Percentiles rank a stretch among this genome's conserved stretches.
These are phyloP conservation scores for Vicia sativa DNA, from an alignment of 306 rosid genomes.

Conservation along the genomic window DNA sequence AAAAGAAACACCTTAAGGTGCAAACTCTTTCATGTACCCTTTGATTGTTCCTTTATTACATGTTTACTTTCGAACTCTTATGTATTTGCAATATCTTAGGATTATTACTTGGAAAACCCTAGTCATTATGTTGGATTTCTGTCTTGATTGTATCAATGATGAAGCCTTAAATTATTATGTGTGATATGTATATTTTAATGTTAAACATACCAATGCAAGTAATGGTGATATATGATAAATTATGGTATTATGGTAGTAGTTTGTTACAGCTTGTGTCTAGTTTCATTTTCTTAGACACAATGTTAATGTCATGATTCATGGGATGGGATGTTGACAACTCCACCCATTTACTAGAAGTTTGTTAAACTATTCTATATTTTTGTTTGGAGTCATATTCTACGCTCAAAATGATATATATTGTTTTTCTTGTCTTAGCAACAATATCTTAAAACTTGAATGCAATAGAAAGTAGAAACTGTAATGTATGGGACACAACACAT, in stretches of 20 bases:
- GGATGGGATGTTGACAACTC: background rate
- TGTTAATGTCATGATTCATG: background rate
- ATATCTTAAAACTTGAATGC: background rate
- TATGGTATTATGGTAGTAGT: background rate
- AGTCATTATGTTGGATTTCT: constrained; percentile 12
- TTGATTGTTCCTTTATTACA: constrained; percentile 26
- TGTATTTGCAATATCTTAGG: constrained; percentile 33
- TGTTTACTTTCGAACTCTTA: constrained; percentile 28
- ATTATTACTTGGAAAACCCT: constrained; percentile 11
- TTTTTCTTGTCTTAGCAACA: background rate
- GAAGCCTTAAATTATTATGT: constrained; percentile 5
- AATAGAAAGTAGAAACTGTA: background rate
- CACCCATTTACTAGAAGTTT: background rate
- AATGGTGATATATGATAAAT: background rate
- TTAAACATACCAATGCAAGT: background rate
- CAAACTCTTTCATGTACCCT: constrained; percentile 34
- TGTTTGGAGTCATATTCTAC: background rate
- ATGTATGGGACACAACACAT: background rate
- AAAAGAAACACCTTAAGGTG: constrained; percentile 32
- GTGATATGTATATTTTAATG: background rate
- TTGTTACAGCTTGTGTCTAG: background rate
- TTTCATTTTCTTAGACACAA: constrained; percentile 7
- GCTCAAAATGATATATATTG: background rate
- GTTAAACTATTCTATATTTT: background rate
- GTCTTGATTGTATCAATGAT: constrained; percentile 23